phyloP scores from a whole-genome alignment of 352 stramenopile species.

The Globisporangium barbulae region DNA sequence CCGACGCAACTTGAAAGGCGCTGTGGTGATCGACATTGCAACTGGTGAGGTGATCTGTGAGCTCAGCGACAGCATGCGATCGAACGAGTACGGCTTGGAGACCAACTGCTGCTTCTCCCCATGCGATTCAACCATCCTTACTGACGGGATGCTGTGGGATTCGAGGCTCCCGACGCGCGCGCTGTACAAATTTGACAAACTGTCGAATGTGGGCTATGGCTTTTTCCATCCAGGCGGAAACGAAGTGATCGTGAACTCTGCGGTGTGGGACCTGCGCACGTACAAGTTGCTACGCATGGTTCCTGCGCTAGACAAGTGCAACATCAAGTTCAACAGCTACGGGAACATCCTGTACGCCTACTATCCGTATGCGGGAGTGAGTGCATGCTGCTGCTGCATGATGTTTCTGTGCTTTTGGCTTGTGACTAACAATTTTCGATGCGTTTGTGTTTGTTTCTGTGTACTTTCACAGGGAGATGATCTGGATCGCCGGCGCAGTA shows the following conservation, averaged over 20 bases:
- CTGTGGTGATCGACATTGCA: conserved; percentile 66
- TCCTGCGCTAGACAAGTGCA: conserved; percentile 83
- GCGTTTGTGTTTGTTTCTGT: conserved; percentile 1
- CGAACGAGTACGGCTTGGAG: conserved; percentile 70
- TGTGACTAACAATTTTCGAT: not conserved
- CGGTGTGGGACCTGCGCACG: conserved; percentile 88
- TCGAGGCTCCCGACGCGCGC: conserved; percentile 59
- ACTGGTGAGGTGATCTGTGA: conserved; percentile 60
- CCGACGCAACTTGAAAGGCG: conserved; percentile 34
- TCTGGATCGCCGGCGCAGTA: conserved; percentile 48
- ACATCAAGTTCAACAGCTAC: conserved; percentile 66
- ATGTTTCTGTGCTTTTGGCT: not conserved
- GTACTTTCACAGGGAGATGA: conserved; percentile 42
- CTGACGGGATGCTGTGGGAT: conserved; percentile 83
- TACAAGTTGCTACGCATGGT: conserved; percentile 83
- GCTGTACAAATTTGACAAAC: conserved; percentile 89
- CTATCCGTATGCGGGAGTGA: conserved; percentile 62
- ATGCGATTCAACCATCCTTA: conserved; percentile 70
- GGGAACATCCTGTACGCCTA: conserved; percentile 83
- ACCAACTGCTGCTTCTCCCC: conserved; percentile 81
- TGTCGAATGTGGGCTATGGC: conserved; percentile 80
- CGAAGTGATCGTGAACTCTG: conserved; percentile 88
- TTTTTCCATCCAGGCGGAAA: conserved; percentile 88
- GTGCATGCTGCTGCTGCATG: conserved; percentile 18
- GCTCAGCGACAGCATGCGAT: conserved; percentile 57